Evolutionary conservation across 257 asterid species (phyloP), one percentile per base, ranked within the genome.

Genomic region (Ophiorrhiza pumila): DNA sequence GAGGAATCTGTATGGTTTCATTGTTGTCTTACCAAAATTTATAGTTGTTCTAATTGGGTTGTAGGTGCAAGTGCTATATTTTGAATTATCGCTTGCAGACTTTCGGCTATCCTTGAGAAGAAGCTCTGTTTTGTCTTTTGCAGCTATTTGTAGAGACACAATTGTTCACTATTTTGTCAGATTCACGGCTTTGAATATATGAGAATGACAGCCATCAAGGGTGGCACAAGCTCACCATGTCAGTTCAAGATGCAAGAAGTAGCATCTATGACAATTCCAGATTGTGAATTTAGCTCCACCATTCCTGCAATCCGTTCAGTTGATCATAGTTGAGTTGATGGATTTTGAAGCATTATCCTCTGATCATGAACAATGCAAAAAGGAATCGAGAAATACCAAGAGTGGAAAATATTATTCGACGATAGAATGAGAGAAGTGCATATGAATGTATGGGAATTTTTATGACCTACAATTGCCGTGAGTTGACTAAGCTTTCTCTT

Each of bases 71-170:
- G 42, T 2, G 7, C 61, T 41, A 1, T 35, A 29, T 59, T 37
- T 62, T 15, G 57, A 45, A 10, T 15, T 66, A 45, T 17, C 10
- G 32, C 52, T 41, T 64, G 2, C 5, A 22, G 6, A 50, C 34
- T 29, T 29, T 41, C 37, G 58, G 60, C n/a, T 72, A 2, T 52
- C 35, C 12, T 25, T 22, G 31, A 23, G 49, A 60, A 56, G 41
- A 18, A 41, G 63, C 64, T 22, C 27, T 31, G 20, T 73, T 74
- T 65, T 78, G 72, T 27, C 41, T 76, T 74, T 45, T 86, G 86
- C 97, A 93, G 98, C 74, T 86, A 42, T 84, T 93, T 74, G 92
- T 93, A 59, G 98, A 93, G 71, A 90, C 98, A 57, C 98, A 93
- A 67, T 73, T 87, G 69, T 93, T 93, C 78, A 74, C 84, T 2